Conservation (phyloP, 2,329 filamentous ascomycete genomes). For the Arthroderma sp. region DNA sequence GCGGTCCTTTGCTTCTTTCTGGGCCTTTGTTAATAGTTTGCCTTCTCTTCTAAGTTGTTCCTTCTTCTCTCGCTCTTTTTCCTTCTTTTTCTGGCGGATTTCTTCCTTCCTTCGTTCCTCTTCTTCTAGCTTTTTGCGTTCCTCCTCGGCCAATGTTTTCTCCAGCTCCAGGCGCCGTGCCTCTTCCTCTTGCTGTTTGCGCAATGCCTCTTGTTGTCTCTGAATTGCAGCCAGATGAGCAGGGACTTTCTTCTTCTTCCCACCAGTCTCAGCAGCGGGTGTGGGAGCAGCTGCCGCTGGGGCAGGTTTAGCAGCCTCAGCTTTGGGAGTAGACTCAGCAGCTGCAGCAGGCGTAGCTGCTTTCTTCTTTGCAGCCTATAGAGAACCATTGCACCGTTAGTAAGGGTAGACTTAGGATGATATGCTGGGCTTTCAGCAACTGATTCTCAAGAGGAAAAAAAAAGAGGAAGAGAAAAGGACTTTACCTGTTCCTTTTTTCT, state of each 20-base stretch:
- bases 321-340: conserved; percentile 42
- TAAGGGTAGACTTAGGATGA: not conserved
- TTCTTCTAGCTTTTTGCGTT: conserved; percentile 29
- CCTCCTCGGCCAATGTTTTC: conserved; percentile 31
- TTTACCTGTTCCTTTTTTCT: conserved; percentile 92
- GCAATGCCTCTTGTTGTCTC: conserved; percentile 38
- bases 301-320: conserved; percentile 36
- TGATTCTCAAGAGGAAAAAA: too few relatives aligned
- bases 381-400: conserved; percentile 7
- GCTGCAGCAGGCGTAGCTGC: conserved; percentile 35
- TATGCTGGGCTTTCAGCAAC: not conserved
- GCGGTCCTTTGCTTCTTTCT: conserved; percentile 36
- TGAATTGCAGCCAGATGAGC: conserved; percentile 39
- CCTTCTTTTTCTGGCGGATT: conserved; percentile 36
- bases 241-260: conserved; percentile 82
- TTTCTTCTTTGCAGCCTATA: conserved; percentile 75
- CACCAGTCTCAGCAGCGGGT: conserved; percentile 24
- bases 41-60: conserved; percentile 39
- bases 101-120: conserved; percentile 38
- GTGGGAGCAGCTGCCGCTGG: conserved; percentile 29
- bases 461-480: too few relatives aligned
- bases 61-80: conserved; percentile 41
- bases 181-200: conserved; percentile 36
- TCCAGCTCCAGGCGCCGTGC: conserved; percentile 32
- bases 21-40: conserved; percentile 39